Evolutionary conservation across 2,329 filamentous ascomycete genomes (phyloP), one percentile per base, ranked within the genome.

Genomic region (Venturia effusa): DNA sequence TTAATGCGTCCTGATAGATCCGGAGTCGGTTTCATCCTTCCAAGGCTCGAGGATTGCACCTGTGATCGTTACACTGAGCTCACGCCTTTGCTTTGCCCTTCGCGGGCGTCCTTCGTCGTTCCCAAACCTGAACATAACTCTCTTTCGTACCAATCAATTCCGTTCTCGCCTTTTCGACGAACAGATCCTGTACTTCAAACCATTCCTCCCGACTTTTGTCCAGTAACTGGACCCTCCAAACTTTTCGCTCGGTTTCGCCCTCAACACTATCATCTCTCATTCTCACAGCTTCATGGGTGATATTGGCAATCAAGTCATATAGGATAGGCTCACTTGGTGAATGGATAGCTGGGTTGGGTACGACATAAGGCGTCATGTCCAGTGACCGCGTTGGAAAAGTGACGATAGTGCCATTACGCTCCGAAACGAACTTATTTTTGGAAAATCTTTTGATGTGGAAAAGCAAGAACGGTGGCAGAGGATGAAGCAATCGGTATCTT

Each of bases 361-460:
- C 91, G 15, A 96, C 91, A 71, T 94, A 97, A 0, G 92, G 92
- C 5, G 87, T 83, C 80, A 97, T 87, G 74, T 99, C 92, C 10
- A 99, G 84, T 51, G 88, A 85, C 72, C 88, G 83, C 4, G 90
- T 88, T 67, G 93, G 90, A 75, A 97, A 99, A 0, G 93, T 97
- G 67, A 99, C 94, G 71, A 99, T 99, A 11, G 94, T 99, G 0
- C 93, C 94, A 74, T 99, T 99, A 61, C 94, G 89, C 77, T 97
- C 93, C 1, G 88, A 85, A 24, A 99, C 90, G 72, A 99, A 99
- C 74, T 97, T 96, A 80, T 99, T 99, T 68, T 89, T 87, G 69
- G 88, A 90, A 81, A 99, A 99, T 69, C 94, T 91, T 79, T 97
- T 97, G 79, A 97, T 88, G 78, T 99, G 93, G 78, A 99, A 91